Evolutionary conservation across 2,329 filamentous ascomycete species (phyloP).

Genomic region (Sporothrix inflata): DNA sequence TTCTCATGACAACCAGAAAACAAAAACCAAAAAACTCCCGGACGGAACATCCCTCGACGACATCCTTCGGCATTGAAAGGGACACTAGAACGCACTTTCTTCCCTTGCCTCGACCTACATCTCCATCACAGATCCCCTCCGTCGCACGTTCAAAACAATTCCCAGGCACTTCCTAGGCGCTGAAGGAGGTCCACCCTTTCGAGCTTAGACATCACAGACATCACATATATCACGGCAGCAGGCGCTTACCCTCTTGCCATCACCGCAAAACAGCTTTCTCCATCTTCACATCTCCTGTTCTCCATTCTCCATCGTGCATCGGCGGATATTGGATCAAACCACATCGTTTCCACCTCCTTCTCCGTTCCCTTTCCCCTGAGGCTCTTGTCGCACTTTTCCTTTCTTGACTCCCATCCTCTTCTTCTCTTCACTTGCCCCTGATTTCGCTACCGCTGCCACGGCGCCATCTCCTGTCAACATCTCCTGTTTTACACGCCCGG

Average conservation of each 20-base stretch:
- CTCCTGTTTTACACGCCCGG: slow-evolving; percentile 21
- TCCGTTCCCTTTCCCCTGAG: slow-evolving; percentile 16
- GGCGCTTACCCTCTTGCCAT: slow-evolving; percentile 24
- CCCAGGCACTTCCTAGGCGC: neutral
- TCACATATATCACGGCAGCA: slow-evolving; percentile 27
- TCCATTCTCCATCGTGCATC: neutral
- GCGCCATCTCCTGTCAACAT: slow-evolving; percentile 17
- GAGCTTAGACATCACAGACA: neutral
- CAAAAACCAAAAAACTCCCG: neutral
- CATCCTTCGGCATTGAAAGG: slow-evolving; percentile 9
- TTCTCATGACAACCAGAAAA: neutral
- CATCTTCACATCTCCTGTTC: neutral
- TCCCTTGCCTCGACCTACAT: neutral
- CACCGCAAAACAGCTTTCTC: neutral
- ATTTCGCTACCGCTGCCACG: slow-evolving; percentile 20
- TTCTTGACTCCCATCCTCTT: neutral
- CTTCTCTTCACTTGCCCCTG: slow-evolving; percentile 7
- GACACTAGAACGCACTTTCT: neutral
- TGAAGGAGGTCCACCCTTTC: neutral
- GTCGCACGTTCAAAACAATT: slow-evolving; percentile 11
- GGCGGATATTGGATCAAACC: slow-evolving; percentile 18
- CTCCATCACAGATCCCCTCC: slow-evolving; percentile 17
- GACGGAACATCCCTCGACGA: neutral
- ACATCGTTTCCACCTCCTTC: slow-evolving; percentile 2
- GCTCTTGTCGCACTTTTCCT: slow-evolving; percentile 1